Base-by-base conservation (phyloP, 1,284 basidiomycete genomes). In the Pseudozyma pruni region DNA sequence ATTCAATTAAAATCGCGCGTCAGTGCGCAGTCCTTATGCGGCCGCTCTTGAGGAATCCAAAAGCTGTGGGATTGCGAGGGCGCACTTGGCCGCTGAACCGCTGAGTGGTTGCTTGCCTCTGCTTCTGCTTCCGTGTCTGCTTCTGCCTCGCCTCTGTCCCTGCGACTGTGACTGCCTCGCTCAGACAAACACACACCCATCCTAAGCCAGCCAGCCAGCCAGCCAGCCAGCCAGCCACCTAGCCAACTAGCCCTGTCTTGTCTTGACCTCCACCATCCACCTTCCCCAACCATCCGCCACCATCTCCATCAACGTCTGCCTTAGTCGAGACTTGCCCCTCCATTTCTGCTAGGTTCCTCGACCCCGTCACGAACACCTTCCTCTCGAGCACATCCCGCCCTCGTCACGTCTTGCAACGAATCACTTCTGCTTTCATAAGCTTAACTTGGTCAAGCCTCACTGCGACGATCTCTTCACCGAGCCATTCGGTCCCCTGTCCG, bases 301-400 rank as follows among this genome's bases (percentile, higher is more conserved):
- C 34, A 39, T 19, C 44, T 27, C 29, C 40, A n/a, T 41, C 47
- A 50, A 44, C 52, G 53, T 66, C 62, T 66, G 62, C 62, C 62
- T 66, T 66, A 58, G 55, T 58, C 37, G 61, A 64, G 61, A 64
- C 61, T 50, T 38, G 35, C 37, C 56, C 52, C 33, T 45, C 7
- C 37, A 41, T 29, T 39, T 32, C 46, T 38, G 23, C 46, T 42
- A 44, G 46, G 37, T 44, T 33, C 19, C 29, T 32, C 31, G 32
- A 19, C 29, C 23, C 32, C 10, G n/a, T 38, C 35, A 42, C 35
- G 27, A 32, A 4, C 31, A 17, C 10, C 32, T 20, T 13, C 14
- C 16, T n/a, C 37, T 46, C 51, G 39, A 53, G 42, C 52, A 20
- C 16, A 8, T 29, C 27, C 22, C 23, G 37, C 10, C 5, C 20